Evolutionary conservation across 2,329 filamentous ascomycete genomes (phyloP), one percentile per base, ranked within the genome.

Genomic region (Pseudogymnoascus sp.): DNA sequence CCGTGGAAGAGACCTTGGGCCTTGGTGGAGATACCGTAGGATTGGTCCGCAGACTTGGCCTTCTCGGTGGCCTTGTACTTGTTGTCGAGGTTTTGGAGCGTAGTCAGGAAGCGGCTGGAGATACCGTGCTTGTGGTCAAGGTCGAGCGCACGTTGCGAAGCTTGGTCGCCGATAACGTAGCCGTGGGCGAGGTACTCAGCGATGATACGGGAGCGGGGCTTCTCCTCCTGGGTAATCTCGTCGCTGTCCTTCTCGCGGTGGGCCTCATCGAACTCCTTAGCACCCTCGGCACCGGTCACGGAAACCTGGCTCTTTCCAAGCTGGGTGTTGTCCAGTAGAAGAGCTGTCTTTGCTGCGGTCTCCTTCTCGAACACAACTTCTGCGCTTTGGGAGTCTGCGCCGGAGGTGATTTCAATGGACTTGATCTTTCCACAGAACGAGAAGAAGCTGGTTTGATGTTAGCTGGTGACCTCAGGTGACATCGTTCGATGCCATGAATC

Each of bases 331-430:
- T 97, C 93, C 67, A 99, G 88, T 64, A 99, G 89, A 41, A 97
- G 89, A 25, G 95, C 95, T 21, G 95, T 99, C 82, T 96, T 97
- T 64, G 93, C 93, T 60, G 95, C 95, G 12, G 93, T 96, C 75
- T 93, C 88, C 81, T 97, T 97, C 78, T 97, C 95, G 73, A 99
- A 99, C 61, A 87, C 93, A 66, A 99, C 93, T n/a, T 88, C 90
- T 63, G 95, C 95, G 59, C 87, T 87, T 79, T 97, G 91, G 68
- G 84, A 81, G 68, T 88, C 83, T 71, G 85, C 85, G 76, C 80
- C 60, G 77, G 78, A 78, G 28, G 86, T 90, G 72, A 97, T 84
- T 64, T 91, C 87, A 75, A 99, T 83, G 70, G 84, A 83, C 69
- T 86, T 87, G 76, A 99, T 96, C 83, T 97, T 97, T 76, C 95